Conservation (phyloP, 345 rosid species). For the Eutrema heterophyllum region DNA sequence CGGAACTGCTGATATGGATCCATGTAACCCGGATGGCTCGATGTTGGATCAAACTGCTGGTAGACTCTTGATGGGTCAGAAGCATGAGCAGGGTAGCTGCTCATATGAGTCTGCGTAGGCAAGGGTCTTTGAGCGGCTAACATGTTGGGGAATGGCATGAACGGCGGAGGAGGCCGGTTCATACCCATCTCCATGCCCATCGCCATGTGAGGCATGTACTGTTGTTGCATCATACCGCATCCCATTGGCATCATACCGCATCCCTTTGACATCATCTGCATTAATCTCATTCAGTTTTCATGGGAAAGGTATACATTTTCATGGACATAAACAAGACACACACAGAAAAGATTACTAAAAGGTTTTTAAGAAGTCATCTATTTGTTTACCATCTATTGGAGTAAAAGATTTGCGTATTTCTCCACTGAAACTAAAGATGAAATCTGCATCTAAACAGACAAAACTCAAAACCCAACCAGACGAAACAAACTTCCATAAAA, state of each 20-base stretch:
- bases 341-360: background rate
- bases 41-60: constrained; percentile 43
- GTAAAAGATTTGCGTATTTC: background rate
- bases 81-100: constrained; percentile 38
- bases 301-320: background rate
- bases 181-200: constrained; percentile 69
- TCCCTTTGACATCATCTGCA: constrained; percentile 90
- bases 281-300: constrained; percentile 6
- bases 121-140: constrained; percentile 47
- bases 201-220: constrained; percentile 56
- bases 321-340: too few species aligned
- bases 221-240: constrained; percentile 62
- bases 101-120: constrained; percentile 43
- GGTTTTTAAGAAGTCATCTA: background rate
- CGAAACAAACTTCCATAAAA: background rate
- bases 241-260: constrained; percentile 73
- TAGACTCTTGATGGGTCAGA: constrained; percentile 54
- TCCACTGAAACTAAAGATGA: background rate
- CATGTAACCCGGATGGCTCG: constrained; percentile 35
- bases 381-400: background rate
- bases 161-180: constrained; percentile 41
- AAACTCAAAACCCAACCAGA: background rate
- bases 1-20: constrained; percentile 73
- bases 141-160: constrained; percentile 76
- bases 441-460: background rate